Evolutionary conservation across 495 filamentous ascomycete genomes (phyloP).

Genomic region (Neurospora sp.): DNA sequence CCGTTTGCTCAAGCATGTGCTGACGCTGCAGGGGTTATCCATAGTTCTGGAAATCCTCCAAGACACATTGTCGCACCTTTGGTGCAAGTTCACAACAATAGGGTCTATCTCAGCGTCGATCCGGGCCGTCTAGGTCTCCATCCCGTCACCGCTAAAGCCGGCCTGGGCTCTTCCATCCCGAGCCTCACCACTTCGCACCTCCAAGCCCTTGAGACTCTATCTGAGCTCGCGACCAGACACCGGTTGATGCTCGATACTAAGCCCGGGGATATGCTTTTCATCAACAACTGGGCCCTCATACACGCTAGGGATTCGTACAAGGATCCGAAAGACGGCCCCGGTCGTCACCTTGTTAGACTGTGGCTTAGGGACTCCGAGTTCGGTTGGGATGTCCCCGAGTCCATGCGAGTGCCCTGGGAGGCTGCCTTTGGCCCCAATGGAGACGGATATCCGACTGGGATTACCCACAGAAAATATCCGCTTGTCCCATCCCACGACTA

Average conservation of each 20-base stretch:
- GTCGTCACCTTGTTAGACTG: constrained; percentile 41
- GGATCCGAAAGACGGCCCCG: constrained; percentile 18
- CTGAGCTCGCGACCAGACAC: constrained; percentile 22
- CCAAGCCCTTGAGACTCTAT: constrained; percentile 25
- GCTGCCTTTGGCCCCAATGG: constrained; percentile 26
- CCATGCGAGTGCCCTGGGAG: constrained; percentile 35
- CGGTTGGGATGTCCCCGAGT: constrained; percentile 30
- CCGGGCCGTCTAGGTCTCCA: constrained; percentile 35
- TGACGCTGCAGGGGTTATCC: neutral
- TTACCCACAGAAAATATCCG: constrained; percentile 23
- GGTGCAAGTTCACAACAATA: constrained; percentile 22
- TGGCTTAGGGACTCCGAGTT: constrained; percentile 37
- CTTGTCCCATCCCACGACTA: constrained; percentile 29
- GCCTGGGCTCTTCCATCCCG: constrained; percentile 17
- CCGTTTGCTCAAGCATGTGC: neutral
- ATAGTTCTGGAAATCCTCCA: constrained; percentile 26
- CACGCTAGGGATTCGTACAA: constrained; percentile 45
- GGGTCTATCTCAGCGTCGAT: constrained; percentile 30
- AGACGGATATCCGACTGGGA: constrained; percentile 6
- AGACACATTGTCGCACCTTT: constrained; percentile 29
- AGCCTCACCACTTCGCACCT: constrained; percentile 22
- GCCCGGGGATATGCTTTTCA: constrained; percentile 50
- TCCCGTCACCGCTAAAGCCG: constrained; percentile 12
- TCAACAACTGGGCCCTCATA: constrained; percentile 53
- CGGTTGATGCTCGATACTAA: constrained; percentile 35